Evolutionary conservation across 2,329 filamentous ascomycete genomes (phyloP).

Genomic region (Tolypocladium inflatum): DNA sequence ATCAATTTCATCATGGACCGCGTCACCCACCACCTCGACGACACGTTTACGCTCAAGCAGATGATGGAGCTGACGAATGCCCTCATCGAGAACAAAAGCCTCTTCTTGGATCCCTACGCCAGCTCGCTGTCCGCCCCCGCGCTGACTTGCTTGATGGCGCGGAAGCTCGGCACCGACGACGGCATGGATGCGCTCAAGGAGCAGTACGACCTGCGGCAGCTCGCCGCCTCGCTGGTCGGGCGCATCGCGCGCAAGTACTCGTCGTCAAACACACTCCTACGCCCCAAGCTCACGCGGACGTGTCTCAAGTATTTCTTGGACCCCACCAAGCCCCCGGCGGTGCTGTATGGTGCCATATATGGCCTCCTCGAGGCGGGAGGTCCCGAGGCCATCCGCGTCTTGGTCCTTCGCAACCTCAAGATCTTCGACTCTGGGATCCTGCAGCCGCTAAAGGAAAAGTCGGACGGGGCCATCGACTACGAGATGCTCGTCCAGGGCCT

Average conservation of each 20-base stretch:
- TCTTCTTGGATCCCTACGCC: constrained; percentile 59
- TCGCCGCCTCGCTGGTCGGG: constrained; percentile 73
- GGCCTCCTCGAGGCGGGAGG: constrained; percentile 73
- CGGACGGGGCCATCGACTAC: constrained; percentile 39
- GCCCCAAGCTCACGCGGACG: constrained; percentile 82
- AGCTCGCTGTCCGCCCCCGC: constrained; percentile 70
- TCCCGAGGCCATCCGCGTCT: constrained; percentile 45
- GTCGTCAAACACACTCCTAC: constrained; percentile 69
- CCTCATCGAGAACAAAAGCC: constrained; percentile 70
- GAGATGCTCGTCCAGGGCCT: constrained; percentile 48
- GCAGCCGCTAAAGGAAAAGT: constrained; percentile 41
- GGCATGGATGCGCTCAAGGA: constrained; percentile 43
- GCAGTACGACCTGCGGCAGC: constrained; percentile 74
- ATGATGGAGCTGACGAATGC: constrained; percentile 88
- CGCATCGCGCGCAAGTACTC: constrained; percentile 75
- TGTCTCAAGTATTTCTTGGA: constrained; percentile 90
- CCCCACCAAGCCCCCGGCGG: constrained; percentile 68
- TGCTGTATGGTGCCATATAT: constrained; percentile 81
- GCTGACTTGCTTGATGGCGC: constrained; percentile 75
- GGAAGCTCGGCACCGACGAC: constrained; percentile 59
- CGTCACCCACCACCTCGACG: constrained; percentile 86
- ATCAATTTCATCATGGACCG: constrained; percentile 93
- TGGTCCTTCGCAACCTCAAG: constrained; percentile 47
- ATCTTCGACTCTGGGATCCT: constrained; percentile 44
- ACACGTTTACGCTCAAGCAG: constrained; percentile 78